Base-by-base conservation (phyloP, 2,329 filamentous ascomycete species). In the Periconia macrospinosa region DNA sequence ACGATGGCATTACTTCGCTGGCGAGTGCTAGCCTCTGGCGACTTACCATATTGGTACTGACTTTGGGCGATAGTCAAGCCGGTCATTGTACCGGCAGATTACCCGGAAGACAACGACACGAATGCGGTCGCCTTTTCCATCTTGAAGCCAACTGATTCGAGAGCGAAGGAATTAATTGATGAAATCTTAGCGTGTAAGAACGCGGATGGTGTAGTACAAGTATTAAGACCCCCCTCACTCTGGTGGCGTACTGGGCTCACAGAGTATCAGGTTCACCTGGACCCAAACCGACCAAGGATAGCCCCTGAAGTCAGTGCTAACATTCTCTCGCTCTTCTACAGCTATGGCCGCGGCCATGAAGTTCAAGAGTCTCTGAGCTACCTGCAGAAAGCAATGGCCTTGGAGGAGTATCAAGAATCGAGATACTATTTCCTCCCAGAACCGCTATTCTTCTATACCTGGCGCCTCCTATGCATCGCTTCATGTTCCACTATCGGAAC, bases 171-270 rank as follows among this genome's bases (percentile, higher is more conserved):
- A 17, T 30, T 46, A 6, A 7, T 46, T 30, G 44, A 46, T 23
- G 44, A 46, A 35, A 46, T 46, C 23, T 17, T 46, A 15, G 44
- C 44, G n/a, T 46, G 44, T 35, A 30, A 46, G 27, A 46, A 46
- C 30, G 44, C 23, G 18, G 44, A 46, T 19, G 44, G 44, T 13
- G 33, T 46, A 7, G 30, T 46, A 30, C 44, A 23, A 33, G 44
- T 46, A 46, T 17, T 20, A 2, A 15, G 2, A 17, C 23, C 17
- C 41, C 13, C 41, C 10, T 5, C 3, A 42, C 13, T 19, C 17
- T 42, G 3, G n/a, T 18, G n/a, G 17, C 17, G 41, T 42, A 42
- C 41, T 42, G 41, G 3, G n/a, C 41, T 42, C 41, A 42, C 41
- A 18, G 6, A 42, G 6, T 18, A 42, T 42, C 41, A 42, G 41